A percentile compares a stretch with the other conserved stretches of the same genome.
Conservation (phyloP, 768 basidiomycete species). For the Tylopilus plumbeoviolaceoides region DNA sequence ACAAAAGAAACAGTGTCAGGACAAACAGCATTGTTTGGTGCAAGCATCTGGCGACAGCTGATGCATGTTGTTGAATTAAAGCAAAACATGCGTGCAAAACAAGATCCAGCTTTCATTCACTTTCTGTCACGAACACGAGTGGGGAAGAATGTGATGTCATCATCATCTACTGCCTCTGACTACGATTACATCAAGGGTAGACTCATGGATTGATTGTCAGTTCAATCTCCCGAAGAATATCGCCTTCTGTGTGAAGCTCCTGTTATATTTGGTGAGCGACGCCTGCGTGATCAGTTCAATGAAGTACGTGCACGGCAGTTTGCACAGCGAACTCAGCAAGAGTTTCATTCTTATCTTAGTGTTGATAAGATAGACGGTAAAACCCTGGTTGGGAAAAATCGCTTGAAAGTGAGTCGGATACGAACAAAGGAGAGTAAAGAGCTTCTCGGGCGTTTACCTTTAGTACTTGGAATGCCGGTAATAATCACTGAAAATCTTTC, state of each 20-base stretch:
- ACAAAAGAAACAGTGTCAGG: too few species aligned
- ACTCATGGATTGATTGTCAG: too few species aligned
- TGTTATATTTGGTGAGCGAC: not conserved
- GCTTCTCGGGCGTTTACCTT: not conserved
- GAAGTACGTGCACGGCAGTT: not conserved
- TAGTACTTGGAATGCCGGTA: not conserved
- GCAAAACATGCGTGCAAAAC: too few species aligned
- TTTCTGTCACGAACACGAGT: not conserved
- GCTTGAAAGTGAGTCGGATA: not conserved
- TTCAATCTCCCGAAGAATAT: not conserved
- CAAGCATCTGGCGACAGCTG: not conserved
- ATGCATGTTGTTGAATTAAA: not conserved
- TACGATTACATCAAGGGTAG: not conserved
- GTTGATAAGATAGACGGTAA: not conserved
- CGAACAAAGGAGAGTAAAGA: not conserved
- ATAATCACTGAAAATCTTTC: not conserved
- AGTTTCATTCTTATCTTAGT: not conserved
- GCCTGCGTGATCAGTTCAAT: not conserved
- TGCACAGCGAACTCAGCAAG: not conserved
- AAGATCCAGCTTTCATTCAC: not conserved
- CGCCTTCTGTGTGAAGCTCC: not conserved
- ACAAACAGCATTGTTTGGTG: not conserved
- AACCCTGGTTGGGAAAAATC: too few species aligned
- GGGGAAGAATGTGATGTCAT: too few species aligned
- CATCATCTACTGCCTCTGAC: too few species aligned